Evolutionary conservation across 2,329 filamentous ascomycete genomes (phyloP), one percentile per base, ranked within the genome.

Genomic region (Huntiella omanensis): DNA sequence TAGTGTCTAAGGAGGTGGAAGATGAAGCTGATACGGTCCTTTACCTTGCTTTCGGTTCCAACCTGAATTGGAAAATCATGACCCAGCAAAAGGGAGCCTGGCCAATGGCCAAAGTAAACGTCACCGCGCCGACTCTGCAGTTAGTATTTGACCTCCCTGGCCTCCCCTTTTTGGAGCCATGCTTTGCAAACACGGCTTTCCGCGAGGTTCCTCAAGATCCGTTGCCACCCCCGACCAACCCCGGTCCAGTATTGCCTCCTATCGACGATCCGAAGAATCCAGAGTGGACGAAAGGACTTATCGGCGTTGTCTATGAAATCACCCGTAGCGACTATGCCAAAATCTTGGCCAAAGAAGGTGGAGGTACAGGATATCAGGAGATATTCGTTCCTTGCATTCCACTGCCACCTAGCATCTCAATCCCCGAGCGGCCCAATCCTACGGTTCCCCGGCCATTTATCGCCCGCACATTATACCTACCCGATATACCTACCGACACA

Each of bases 281-380:
- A 33, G 43, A 58, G 54, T 93, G 85, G 86, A 66, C 76, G 52
- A 87, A 86, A 56, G 83, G 84, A 4, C 70, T 98, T 2, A 74
- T 95, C 36, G 91, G 91, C 17, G 85, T 94, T 12, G 91, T 96
- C 3, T 98, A 98, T 64, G 87, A 96, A 64, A 84, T 96, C 28
- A 94, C 86, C 1, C 65, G 70, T 13, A 61, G 71, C 38, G 91
- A 98, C 63, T 98, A 83, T 58, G 71, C 77, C 5, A 81, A 74
- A 50, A 94, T 98, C 54, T 80, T 96, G 50, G 79, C 79, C 4
- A 95, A 87, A 4, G 91, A 98, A 60, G 88, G 88, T 44, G 87
- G 83, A 32, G 87, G 87, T 13, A 64, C 77, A 2, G 72, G 78
- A n/a, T 98, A 98, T 64, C 67, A 79, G 48, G 86, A 96, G 57